Percentiles rank a stretch among this genome's conserved stretches.
phyloP scores from a whole-genome alignment of 106 monocot species.

The Agapanthus africanus region DNA sequence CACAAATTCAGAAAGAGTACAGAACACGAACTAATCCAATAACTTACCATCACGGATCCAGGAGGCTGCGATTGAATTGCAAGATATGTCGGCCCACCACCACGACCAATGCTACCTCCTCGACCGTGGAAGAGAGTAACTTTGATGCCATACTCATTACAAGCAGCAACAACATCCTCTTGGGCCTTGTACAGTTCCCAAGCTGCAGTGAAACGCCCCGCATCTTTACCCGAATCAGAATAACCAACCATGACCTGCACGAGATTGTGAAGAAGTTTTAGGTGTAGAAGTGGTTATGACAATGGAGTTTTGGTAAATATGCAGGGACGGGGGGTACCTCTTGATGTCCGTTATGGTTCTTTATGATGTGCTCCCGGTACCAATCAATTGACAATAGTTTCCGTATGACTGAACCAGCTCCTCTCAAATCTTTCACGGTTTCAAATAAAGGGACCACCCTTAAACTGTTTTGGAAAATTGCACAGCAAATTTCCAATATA shows the following conservation, averaged over 20 bases:
- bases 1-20: too few relatives aligned
- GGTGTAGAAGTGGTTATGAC: too few relatives aligned
- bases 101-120: constrained; percentile 90
- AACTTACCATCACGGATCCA: constrained; percentile 80
- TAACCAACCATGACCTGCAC: constrained; percentile 89
- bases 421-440: constrained; percentile 85
- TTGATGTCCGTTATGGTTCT: constrained; percentile 79
- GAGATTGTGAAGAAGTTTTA: background rate
- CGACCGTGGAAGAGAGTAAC: constrained; percentile 92
- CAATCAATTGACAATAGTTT: constrained; percentile 80
- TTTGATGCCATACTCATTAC: constrained; percentile 82
- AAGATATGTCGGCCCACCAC: constrained; percentile 91
- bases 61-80: constrained; percentile 97
- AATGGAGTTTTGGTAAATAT: too few relatives aligned
- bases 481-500: too few relatives aligned
- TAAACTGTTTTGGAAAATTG: constrained; percentile 33
- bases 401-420: constrained; percentile 74
- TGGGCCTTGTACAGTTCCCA: constrained; percentile 98
- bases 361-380: constrained; percentile 74
- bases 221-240: constrained; percentile 96
- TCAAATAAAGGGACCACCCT: constrained; percentile 95
- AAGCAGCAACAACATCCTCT: constrained; percentile 79
- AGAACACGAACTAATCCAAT: background rate
- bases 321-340: too few relatives aligned
- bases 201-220: constrained; percentile 86